phyloP scores from a whole-genome alignment of 192 early-diverging fungal genomes.

The Dissophora ornata region DNA sequence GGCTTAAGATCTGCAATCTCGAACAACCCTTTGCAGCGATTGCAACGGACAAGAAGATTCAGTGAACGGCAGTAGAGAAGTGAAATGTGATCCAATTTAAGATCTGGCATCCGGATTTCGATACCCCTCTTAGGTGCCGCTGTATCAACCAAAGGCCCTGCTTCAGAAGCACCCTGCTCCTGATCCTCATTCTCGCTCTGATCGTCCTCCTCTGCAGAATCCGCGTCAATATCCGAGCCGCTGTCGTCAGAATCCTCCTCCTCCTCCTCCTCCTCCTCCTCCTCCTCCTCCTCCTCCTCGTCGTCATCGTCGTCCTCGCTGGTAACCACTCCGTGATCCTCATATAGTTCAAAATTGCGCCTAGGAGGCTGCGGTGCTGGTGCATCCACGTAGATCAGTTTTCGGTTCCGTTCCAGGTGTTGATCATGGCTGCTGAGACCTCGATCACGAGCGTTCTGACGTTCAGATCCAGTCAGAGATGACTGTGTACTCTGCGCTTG shows the following conservation, averaged over 20 bases:
- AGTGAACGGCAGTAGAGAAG: constrained; percentile 74
- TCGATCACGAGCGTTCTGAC: background rate
- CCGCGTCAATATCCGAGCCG: too few relatives aligned
- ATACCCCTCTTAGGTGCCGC: constrained; percentile 70
- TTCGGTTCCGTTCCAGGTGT: background rate
- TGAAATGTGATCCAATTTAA: constrained; percentile 71
- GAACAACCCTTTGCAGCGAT: constrained; percentile 76
- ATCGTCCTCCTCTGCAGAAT: constrained; percentile 18
- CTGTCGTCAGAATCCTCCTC: too few relatives aligned
- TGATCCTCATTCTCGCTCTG: constrained; percentile 17
- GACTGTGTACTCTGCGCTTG: background rate
- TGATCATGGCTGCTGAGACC: background rate
- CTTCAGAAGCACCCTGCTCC: constrained; percentile 4
- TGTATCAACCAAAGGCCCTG: constrained; percentile 4
- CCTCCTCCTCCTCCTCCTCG: constrained; percentile 49
- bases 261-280: constrained; percentile 33
- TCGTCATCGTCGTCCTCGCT: constrained; percentile 31
- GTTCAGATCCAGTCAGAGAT: background rate
- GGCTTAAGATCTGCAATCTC: constrained; percentile 70
- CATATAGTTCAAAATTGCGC: constrained; percentile 39
- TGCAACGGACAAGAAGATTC: constrained; percentile 74
- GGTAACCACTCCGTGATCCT: constrained; percentile 50
- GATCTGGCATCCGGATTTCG: constrained; percentile 75
- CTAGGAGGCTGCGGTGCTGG: background rate
- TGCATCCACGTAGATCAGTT: constrained; percentile 27